A percentile compares a stretch with the other conserved stretches of the same genome.
Conservation (phyloP, 2,329 filamentous ascomycete species). For the Aspergillus latus region DNA sequence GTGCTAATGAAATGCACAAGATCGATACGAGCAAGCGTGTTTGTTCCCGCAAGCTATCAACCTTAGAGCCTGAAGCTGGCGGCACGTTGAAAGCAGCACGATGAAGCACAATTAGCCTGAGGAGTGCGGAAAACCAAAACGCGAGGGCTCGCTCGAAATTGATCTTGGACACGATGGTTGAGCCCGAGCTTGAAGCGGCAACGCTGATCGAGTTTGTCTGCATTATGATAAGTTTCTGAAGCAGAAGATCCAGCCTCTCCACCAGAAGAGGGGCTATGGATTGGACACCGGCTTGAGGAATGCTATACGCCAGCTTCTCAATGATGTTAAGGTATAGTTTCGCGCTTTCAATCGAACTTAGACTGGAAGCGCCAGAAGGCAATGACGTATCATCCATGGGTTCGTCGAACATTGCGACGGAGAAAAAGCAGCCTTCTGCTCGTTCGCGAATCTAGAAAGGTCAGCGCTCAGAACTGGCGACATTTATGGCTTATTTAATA, state of each 20-base stretch:
- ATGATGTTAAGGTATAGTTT: constrained; percentile 41
- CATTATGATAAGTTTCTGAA: constrained; percentile 38
- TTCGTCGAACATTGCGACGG: constrained; percentile 35
- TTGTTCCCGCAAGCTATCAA: constrained; percentile 34
- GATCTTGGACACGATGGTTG: constrained; percentile 19
- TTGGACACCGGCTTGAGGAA: constrained; percentile 35
- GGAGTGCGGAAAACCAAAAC: constrained; percentile 44
- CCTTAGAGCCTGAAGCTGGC: constrained; percentile 22
- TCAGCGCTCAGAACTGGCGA: constrained; percentile 18
- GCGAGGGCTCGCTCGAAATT: constrained; percentile 34
- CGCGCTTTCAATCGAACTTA: constrained; percentile 31
- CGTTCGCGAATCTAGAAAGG: constrained; percentile 38
- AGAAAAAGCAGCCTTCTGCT: constrained; percentile 42
- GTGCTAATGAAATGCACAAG: constrained; percentile 42
- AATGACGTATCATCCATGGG: constrained; percentile 10
- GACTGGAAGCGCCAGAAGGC: constrained; percentile 12
- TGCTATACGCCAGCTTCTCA: constrained; percentile 39
- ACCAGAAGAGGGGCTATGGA: constrained; percentile 35
- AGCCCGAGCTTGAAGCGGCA: constrained; percentile 13
- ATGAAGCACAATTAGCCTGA: constrained; percentile 43
- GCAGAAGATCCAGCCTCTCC: constrained; percentile 42
- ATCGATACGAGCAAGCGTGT: constrained; percentile 40
- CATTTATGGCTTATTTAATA: constrained; percentile 13
- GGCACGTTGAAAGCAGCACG: constrained; percentile 36
- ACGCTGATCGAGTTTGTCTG: constrained; percentile 27